A percentile compares a stretch with the other conserved stretches of the same genome.
Conservation (phyloP, 257 asterid genomes). For the Anisodus acutangulus region DNA sequence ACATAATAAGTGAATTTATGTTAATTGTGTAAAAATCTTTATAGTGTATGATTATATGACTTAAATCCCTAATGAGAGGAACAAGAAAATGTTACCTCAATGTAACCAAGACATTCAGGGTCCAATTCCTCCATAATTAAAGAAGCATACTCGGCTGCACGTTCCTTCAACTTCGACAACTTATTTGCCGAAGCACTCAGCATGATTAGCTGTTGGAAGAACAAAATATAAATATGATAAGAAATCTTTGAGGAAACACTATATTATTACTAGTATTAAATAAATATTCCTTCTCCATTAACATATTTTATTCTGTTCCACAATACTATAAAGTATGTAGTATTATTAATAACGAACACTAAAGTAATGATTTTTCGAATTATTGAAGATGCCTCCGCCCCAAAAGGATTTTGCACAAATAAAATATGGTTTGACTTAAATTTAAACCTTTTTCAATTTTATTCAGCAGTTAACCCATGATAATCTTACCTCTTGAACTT, state of each 20-base stretch:
- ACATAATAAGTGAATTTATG: background rate
- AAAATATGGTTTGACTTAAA: slow-evolving; percentile 45
- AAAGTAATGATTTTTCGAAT: slow-evolving; percentile 4
- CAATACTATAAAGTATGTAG: background rate
- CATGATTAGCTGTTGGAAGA: slow-evolving; percentile 71
- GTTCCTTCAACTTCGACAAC: slow-evolving; percentile 81
- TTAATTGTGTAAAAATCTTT: too few species aligned
- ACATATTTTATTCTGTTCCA: background rate
- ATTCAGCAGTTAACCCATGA: slow-evolving; percentile 29
- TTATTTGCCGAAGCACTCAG: slow-evolving; percentile 94
- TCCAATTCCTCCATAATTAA: slow-evolving; percentile 94
- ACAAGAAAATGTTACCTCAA: slow-evolving; percentile 63
- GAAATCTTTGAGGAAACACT: slow-evolving; percentile 3
- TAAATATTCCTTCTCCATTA: slow-evolving; percentile 8
- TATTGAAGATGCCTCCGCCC: background rate
- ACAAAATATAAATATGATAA: background rate
- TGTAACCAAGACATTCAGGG: slow-evolving; percentile 78
- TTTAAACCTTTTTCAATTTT: slow-evolving; percentile 18
- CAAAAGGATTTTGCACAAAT: slow-evolving; percentile 28
- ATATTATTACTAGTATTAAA: background rate
- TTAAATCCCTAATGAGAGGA: background rate
- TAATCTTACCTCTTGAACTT: slow-evolving; percentile 77
- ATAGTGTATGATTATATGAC: background rate
- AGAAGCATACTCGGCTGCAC: slow-evolving; percentile 81
- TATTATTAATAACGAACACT: background rate